Evolutionary conservation across 768 basidiomycete genomes (phyloP).

Genomic region (Mrakia hoshinonis): DNA sequence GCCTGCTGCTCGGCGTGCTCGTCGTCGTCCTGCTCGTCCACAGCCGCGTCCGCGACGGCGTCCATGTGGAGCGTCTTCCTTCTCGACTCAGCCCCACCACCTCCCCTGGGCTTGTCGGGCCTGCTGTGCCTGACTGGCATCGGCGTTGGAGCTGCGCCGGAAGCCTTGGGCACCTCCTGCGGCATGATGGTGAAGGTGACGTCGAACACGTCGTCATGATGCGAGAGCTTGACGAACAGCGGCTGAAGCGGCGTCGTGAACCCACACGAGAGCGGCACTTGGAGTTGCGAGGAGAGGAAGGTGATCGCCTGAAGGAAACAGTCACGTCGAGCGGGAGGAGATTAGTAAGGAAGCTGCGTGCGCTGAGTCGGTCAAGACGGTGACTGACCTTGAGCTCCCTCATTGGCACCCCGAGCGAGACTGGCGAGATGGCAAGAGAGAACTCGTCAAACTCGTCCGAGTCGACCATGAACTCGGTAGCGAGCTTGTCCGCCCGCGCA

Average conservation of each 20-base stretch:
- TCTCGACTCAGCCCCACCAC: not conserved
- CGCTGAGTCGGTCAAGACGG: not conserved
- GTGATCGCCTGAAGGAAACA: conserved; percentile 7
- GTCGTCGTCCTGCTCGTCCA: not conserved
- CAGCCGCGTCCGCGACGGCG: not conserved
- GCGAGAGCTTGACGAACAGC: conserved; percentile 3
- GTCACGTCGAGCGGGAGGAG: not conserved
- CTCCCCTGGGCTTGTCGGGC: not conserved
- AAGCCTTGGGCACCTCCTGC: not conserved
- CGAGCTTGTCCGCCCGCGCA: not conserved
- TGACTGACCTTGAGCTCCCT: conserved; percentile 67
- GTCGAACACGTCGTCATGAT: conserved; percentile 19
- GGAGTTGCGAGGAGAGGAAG: conserved; percentile 6
- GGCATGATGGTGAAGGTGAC: conserved; percentile 17
- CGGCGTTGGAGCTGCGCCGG: not conserved
- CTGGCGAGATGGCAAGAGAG: conserved; percentile 55
- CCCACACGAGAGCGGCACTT: conserved; percentile 1
- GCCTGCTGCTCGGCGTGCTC: not conserved
- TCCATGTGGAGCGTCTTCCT: conserved; percentile 5
- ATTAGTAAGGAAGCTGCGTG: too few species aligned
- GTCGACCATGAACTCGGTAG: conserved; percentile 67
- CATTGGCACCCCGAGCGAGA: conserved; percentile 66
- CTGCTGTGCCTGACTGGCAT: not conserved
- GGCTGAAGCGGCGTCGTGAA: conserved; percentile 3
- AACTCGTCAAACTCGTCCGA: conserved; percentile 74